Base-by-base conservation (phyloP, 2,329 filamentous ascomycete species). In the Fusarium subtropicale region DNA sequence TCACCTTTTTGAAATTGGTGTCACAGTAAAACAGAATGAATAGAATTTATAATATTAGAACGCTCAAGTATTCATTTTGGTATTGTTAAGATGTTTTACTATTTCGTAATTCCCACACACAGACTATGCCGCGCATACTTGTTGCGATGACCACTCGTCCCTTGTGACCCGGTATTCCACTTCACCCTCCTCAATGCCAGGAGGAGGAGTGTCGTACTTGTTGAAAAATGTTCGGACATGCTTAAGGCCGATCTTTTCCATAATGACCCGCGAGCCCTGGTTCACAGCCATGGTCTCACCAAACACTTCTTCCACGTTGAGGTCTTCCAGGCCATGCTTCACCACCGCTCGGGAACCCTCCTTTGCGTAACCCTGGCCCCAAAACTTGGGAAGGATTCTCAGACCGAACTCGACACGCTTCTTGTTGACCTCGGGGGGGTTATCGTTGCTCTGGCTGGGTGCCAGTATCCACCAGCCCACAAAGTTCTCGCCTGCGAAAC, bases 281-380 rank as follows among this genome's bases (percentile, higher is more conserved):
- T 78, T 78, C 13, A 78, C 67, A 31, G 74, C 69, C 76, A 77
- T 77, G 18, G 76, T 78, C 50, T 76, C 74, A 10, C 71, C 76
- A 39, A 68, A 71, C 2, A 76, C 58, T 38, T 73, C 68, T 11
- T 63, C 53, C 22, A 76, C 48, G 12, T 62, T 64, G 5, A 78
- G 64, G 26, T 77, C 72, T 44, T 74, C 59, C 18, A 77, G 74
- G 5, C 73, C 76, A 45, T 78, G 70, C 47, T 69, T 75, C 22
- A 77, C 45, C 39, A 78, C 50, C 41, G 71, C 75, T 5, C 65
- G 60, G 2, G 75, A 73, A 6, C 75, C 76, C 53, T 78, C 76
- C 61, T 77, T 78, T 24, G 76, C 76, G 22, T 73, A 72, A 1
- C 76, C 76, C 33, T 72, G 71, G 2, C 74, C 64, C 76, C 76